phyloP scores from a whole-genome alignment of 306 rosid genomes.

The Cotoneaster glaucophyllus region DNA sequence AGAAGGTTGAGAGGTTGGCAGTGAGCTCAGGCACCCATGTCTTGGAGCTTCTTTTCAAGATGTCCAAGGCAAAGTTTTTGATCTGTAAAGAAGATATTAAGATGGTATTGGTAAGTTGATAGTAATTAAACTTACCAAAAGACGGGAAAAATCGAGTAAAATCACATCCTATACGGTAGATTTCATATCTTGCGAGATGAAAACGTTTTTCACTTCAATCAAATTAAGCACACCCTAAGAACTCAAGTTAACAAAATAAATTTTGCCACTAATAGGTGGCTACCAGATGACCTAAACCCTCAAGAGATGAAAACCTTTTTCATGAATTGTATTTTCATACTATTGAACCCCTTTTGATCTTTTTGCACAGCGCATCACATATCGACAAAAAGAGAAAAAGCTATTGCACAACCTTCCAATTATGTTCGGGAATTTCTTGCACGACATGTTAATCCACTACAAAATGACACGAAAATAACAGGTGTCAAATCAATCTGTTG shows the following conservation, averaged over 20 bases:
- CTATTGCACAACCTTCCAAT: background rate
- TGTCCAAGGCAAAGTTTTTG: slow-evolving; percentile 47
- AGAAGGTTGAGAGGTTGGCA: slow-evolving; percentile 41
- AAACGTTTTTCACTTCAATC: too few relatives aligned
- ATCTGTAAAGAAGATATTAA: slow-evolving; percentile 28
- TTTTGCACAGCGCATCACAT: background rate
- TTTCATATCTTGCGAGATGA: background rate
- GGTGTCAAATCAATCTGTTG: too few relatives aligned
- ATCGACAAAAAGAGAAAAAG: background rate
- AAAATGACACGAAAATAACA: too few relatives aligned
- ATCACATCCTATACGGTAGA: background rate
- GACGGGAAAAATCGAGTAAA: too few relatives aligned
- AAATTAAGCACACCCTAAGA: too few relatives aligned
- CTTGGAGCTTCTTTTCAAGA: slow-evolving; percentile 59
- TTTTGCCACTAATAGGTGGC: too few relatives aligned
- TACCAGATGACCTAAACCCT: too few relatives aligned
- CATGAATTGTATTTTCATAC: background rate
- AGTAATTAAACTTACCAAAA: background rate
- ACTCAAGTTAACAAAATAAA: too few relatives aligned
- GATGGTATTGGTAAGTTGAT: background rate
- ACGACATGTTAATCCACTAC: too few relatives aligned
- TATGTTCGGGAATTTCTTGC: too few relatives aligned
- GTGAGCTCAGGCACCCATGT: slow-evolving; percentile 54
- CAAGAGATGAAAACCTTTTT: background rate
- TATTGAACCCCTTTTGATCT: background rate